Conservation (phyloP, 2,329 filamentous ascomycete species). For the Penicillium sp. region DNA sequence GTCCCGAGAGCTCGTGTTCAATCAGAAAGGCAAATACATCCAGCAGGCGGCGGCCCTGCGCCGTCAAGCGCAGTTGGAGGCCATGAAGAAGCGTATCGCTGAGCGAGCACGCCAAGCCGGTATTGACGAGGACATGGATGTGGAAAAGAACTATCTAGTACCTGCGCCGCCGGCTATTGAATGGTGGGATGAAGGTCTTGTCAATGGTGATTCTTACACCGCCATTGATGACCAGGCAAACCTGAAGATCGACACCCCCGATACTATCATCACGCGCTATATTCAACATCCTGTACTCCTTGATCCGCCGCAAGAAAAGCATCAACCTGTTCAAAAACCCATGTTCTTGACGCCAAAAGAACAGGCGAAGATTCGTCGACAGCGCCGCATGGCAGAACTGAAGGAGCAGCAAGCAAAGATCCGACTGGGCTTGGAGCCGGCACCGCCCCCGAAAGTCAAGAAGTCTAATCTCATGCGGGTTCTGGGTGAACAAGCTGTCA, state of each 20-base stretch:
- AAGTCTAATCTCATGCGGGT: slow-evolving; percentile 98
- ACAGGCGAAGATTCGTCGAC: slow-evolving; percentile 83
- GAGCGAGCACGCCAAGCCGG: slow-evolving; percentile 84
- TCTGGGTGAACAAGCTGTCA: slow-evolving; percentile 85
- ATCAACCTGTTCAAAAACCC: slow-evolving; percentile 73
- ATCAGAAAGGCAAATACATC: slow-evolving; percentile 96
- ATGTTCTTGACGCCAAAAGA: slow-evolving; percentile 92
- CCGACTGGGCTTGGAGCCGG: slow-evolving; percentile 80
- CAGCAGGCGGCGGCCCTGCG: slow-evolving; percentile 87
- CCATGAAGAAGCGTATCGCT: slow-evolving; percentile 91
- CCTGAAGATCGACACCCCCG: slow-evolving; percentile 72
- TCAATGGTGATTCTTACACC: slow-evolving; percentile 72
- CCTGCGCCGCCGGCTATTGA: slow-evolving; percentile 83
- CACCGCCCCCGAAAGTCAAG: slow-evolving; percentile 93
- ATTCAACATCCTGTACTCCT: slow-evolving; percentile 90
- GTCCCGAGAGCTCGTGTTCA: slow-evolving; percentile 79
- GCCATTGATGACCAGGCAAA: slow-evolving; percentile 62
- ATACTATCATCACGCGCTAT: slow-evolving; percentile 85
- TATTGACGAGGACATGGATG: slow-evolving; percentile 84
- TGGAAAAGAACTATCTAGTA: slow-evolving; percentile 85
- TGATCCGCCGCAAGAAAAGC: slow-evolving; percentile 86
- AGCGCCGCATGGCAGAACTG: slow-evolving; percentile 84
- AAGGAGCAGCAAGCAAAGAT: slow-evolving; percentile 98
- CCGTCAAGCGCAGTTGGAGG: slow-evolving; percentile 82
- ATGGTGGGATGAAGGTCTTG: slow-evolving; percentile 94